A percentile compares a stretch with the other conserved stretches of the same genome.
Evolutionary conservation across 1,139 yeast species (phyloP).

Genomic region (Nakaseomyces nivariensis): DNA sequence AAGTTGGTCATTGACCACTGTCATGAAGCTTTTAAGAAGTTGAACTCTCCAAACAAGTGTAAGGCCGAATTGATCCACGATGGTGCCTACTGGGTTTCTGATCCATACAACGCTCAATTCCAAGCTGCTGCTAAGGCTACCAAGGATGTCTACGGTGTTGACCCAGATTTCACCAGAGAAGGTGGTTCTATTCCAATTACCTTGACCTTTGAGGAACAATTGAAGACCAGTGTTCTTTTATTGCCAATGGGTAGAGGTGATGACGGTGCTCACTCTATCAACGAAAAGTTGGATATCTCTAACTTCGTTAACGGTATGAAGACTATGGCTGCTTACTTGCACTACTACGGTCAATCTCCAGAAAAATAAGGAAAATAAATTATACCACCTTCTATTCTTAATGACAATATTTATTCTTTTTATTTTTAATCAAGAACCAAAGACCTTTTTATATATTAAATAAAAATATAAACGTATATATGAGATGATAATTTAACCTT

Average conservation of each 20-base stretch:
- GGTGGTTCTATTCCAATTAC: slow-evolving; percentile 98
- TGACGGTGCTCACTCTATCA: slow-evolving; percentile 97
- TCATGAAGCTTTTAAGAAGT: slow-evolving; percentile 49
- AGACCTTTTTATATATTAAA: not conserved
- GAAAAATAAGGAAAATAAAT: slow-evolving; percentile 13
- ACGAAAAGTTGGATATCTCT: slow-evolving; percentile 81
- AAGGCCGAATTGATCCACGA: slow-evolving; percentile 77
- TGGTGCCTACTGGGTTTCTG: slow-evolving; percentile 93
- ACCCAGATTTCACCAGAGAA: slow-evolving; percentile 95
- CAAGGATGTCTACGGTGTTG: slow-evolving; percentile 85
- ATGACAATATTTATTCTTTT: not conserved
- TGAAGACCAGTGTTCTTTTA: slow-evolving; percentile 75
- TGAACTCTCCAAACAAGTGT: slow-evolving; percentile 68
- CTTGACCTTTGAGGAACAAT: slow-evolving; percentile 75
- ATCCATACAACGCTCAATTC: slow-evolving; percentile 87
- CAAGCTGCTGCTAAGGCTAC: slow-evolving; percentile 94
- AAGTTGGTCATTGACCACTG: slow-evolving; percentile 65
- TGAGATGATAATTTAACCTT: not conserved
- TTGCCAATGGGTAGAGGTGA: slow-evolving; percentile 98
- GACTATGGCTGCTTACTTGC: slow-evolving; percentile 87
- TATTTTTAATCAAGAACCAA: not conserved
- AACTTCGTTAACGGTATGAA: slow-evolving; percentile 92
- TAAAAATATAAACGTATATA: not conserved
- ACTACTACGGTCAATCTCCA: slow-evolving; percentile 52
- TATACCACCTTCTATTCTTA: not conserved